Base-by-base conservation (phyloP, 805 yeast species). In the Candida dajiaensis region DNA sequence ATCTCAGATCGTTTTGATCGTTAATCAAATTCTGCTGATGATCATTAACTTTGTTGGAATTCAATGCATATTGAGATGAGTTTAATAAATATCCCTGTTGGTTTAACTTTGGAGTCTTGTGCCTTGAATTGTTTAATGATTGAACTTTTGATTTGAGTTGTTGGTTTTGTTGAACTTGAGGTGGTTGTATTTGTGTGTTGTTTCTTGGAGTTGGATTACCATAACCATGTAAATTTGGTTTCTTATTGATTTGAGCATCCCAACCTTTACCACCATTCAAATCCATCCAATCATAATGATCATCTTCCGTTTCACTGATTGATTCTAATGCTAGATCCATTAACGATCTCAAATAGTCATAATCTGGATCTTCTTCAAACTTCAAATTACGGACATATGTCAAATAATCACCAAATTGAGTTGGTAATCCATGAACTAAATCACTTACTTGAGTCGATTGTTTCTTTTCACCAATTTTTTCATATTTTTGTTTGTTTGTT, bases 261-360 rank as follows among this genome's bases (percentile, higher is more conserved):
- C 97, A 92, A 45, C 98, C 98, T 65, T 83, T 82, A 50, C 98
- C 98, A 47, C 86, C 88, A 64, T 94, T 94, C 56, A 94, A 74
- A 59, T 85, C 86, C 96, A 89, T 88, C 99, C 99, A 94, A 71
- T 94, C 99, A 67, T 89, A 94, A 60, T 87, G 90, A 40, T 87
- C 95, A 67, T 94, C 97, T 43, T 81, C 85, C 33, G 66, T 66
- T 50, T 82, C 87, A 42, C 82, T 85, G 44, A 83, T 73, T 29
- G 84, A 81, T 43, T 80, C 81, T 51, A 94, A 69, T 0, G 89
- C 94, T 50, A 87, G 81, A 53, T 88, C 77, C 74, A 94, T 74
- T 50, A 94, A 71, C 49, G 77, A 78, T 46, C 94, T 76, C 65
- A 89, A 80, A 57, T 87, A 88, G 54, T 87, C 92, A 69, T 94